These are phyloP conservation scores for Daldinia concentrica DNA, from an alignment of 495 filamentous ascomycete species.

Conservation along the genomic window DNA sequence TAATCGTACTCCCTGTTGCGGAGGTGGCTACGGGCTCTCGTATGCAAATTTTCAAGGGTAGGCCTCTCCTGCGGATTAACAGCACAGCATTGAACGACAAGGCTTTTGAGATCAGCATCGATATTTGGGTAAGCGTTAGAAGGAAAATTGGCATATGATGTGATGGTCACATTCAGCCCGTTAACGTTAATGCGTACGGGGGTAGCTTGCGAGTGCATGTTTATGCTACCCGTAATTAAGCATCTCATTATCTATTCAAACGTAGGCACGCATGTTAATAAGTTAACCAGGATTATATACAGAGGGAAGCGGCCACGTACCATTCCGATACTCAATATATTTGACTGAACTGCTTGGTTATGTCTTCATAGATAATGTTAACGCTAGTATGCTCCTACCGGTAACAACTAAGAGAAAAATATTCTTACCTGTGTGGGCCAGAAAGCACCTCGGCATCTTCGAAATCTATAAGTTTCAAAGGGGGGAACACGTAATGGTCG, in stretches of 20 bases:
- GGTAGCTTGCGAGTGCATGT: too few relatives aligned
- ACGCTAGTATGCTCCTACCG: neutral
- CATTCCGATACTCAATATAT: neutral
- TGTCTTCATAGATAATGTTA: neutral
- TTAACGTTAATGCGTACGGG: neutral
- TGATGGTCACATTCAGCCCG: neutral
- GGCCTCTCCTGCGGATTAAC: neutral
- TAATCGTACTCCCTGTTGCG: neutral
- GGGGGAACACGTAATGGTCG: too few relatives aligned
- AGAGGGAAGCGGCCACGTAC: neutral
- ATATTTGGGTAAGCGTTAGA: neutral
- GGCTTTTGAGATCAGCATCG: neutral
- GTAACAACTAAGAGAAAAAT: too few relatives aligned
- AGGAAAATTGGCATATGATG: neutral
- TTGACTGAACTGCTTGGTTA: neutral
- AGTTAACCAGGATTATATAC: neutral
- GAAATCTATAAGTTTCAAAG: too few relatives aligned
- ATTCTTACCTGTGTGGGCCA: too few relatives aligned
- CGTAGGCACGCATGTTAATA: neutral
- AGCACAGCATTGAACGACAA: neutral
- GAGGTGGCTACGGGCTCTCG: neutral
- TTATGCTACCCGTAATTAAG: neutral
- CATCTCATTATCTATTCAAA: neutral
- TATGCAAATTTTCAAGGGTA: neutral
- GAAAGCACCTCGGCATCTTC: too few relatives aligned